These are phyloP conservation scores for Coemansia sp. DNA, from an alignment of 192 early-diverging fungal species.

Conservation along the genomic window DNA sequence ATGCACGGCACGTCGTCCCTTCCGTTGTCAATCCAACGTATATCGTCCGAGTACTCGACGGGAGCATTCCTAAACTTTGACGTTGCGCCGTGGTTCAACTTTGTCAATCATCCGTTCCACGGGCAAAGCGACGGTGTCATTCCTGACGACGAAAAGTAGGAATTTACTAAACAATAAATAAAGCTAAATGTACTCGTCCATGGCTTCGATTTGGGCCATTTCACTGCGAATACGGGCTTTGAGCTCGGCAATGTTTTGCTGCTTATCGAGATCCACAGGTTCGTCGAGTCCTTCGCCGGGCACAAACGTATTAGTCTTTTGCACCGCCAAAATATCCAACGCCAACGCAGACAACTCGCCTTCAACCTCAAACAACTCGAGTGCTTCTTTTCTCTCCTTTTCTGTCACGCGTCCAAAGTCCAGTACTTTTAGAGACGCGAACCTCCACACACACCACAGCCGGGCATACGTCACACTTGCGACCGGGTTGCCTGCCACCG, in stretches of 20 bases:
- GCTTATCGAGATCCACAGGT: conserved; percentile 7
- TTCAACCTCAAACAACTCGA: conserved; percentile 68
- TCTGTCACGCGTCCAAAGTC: conserved; percentile 82
- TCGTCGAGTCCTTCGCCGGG: conserved; percentile 68
- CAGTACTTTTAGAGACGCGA: conserved; percentile 69
- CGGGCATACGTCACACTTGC: conserved; percentile 79
- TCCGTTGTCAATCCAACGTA: conserved; percentile 60
- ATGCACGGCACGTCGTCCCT: conserved; percentile 64
- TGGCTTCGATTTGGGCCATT: conserved; percentile 49
- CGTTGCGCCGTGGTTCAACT: conserved; percentile 74
- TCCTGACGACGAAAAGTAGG: conserved; percentile 41
- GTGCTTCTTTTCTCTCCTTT: conserved; percentile 77
- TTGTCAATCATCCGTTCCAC: conserved; percentile 75
- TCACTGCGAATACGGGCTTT: conserved; percentile 50
- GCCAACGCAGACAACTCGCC: conserved; percentile 67
- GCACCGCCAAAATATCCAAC: conserved; percentile 63
- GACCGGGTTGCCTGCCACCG: conserved; percentile 89
- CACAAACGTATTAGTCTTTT: conserved; percentile 74
- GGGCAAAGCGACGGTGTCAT: conserved; percentile 57
- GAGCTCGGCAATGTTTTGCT: conserved; percentile 41
- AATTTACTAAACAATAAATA: not conserved
- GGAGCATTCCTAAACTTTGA: conserved; percentile 67
- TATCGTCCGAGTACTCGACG: conserved; percentile 65
- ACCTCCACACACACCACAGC: conserved; percentile 77
- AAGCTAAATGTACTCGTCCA: conserved; percentile 44